A percentile compares a stretch with the other conserved stretches of the same genome.
phyloP scores from a whole-genome alignment of 768 basidiomycete genomes.

The Boletus reticulatus region DNA sequence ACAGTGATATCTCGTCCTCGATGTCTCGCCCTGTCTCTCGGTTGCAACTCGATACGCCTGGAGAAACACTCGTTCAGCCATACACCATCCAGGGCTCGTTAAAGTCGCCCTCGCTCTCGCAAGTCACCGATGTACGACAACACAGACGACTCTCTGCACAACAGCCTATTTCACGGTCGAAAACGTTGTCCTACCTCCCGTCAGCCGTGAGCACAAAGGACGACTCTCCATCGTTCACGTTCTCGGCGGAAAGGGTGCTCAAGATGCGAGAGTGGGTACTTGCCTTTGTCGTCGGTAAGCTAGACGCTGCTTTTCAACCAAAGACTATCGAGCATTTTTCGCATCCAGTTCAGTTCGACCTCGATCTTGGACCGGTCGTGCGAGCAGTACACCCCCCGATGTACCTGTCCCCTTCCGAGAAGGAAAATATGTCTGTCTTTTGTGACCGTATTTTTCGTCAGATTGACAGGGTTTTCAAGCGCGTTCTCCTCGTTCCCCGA shows the following conservation, averaged over 20 bases:
- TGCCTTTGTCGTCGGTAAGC: constrained; percentile 61
- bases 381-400: constrained; percentile 67
- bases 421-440: constrained; percentile 70
- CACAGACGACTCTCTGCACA: constrained; percentile 11
- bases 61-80: neutral
- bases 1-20: constrained; percentile 21
- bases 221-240: constrained; percentile 41
- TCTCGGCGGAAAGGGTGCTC: constrained; percentile 45
- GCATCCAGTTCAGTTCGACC: constrained; percentile 76
- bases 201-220: constrained; percentile 35
- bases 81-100: constrained; percentile 10
- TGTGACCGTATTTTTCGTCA: neutral
- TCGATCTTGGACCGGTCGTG: constrained; percentile 82
- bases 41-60: constrained; percentile 2
- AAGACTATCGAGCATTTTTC: neutral
- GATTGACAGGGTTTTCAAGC: constrained; percentile 38
- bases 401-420: constrained; percentile 61
- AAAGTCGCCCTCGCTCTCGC: constrained; percentile 36
- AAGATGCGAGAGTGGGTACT: constrained; percentile 67
- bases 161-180: constrained; percentile 41
- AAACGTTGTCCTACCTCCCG: constrained; percentile 43
- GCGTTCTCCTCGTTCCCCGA: constrained; percentile 94
- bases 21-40: constrained; percentile 19
- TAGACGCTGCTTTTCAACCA: neutral
- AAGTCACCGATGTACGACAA: constrained; percentile 20